A percentile compares a stretch with the other conserved stretches of the same genome.
Evolutionary conservation across 2,329 filamentous ascomycete species (phyloP).

Genomic region (Ophiostoma pallidulum): DNA sequence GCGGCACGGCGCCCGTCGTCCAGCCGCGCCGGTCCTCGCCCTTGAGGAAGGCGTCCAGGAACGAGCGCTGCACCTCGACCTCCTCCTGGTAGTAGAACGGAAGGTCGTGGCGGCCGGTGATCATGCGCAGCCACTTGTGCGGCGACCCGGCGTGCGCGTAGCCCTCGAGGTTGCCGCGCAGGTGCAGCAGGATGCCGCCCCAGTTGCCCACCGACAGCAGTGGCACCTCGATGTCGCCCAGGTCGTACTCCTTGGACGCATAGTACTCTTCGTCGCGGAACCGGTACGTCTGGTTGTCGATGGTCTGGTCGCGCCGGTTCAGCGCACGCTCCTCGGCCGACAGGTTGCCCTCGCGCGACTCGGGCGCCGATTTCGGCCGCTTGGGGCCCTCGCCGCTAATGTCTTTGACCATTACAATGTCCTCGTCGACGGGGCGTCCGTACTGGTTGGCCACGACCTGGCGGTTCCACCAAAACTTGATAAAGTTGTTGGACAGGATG

Average conservation of each 20-base stretch:
- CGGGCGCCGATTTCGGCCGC: conserved; percentile 17
- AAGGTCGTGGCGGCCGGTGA: conserved; percentile 60
- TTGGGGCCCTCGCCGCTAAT: conserved; percentile 28
- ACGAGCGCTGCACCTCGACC: conserved; percentile 56
- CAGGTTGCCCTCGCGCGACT: conserved; percentile 51
- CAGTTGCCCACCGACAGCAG: conserved; percentile 60
- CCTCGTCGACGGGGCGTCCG: conserved; percentile 33
- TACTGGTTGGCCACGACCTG: conserved; percentile 62
- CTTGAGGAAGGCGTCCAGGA: conserved; percentile 63
- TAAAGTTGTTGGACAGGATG: conserved; percentile 49
- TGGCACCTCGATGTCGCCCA: conserved; percentile 58
- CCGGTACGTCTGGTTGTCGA: conserved; percentile 37
- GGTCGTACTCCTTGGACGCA: conserved; percentile 53
- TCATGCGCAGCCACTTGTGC: conserved; percentile 60
- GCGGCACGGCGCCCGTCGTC: conserved; percentile 47
- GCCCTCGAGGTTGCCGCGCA: conserved; percentile 60
- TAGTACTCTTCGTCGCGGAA: conserved; percentile 58
- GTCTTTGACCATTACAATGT: conserved; percentile 1
- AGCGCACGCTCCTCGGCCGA: conserved; percentile 39
- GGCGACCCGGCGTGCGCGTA: conserved; percentile 54
- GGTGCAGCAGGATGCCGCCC: conserved; percentile 60
- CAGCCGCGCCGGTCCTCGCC: conserved; percentile 54
- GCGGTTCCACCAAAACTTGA: conserved; percentile 57
- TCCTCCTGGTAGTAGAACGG: conserved; percentile 64
- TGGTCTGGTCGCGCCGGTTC: conserved; percentile 39